These are phyloP conservation scores for Neocucurbitaria cava DNA, from an alignment of 2,329 filamentous ascomycete genomes.

Conservation along the genomic window DNA sequence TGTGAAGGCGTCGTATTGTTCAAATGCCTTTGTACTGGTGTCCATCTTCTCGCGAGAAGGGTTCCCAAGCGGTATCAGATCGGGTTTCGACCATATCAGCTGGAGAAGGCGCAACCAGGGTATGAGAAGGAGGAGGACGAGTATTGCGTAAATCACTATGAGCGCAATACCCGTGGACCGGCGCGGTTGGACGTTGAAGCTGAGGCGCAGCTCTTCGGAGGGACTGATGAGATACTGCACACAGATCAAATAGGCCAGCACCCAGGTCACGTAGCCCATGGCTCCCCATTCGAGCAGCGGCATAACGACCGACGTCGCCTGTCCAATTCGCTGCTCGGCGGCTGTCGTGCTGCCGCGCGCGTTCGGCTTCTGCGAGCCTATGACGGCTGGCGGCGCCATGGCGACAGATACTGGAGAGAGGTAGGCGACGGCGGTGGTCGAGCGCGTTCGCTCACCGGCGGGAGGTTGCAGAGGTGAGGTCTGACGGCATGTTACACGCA, in stretches of 20 bases:
- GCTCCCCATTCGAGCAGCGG: conserved; percentile 72
- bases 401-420: conserved; percentile 1
- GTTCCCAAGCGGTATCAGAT: conserved; percentile 70
- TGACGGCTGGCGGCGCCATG: conserved; percentile 29
- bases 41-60: conserved; percentile 36
- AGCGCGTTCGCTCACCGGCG: background rate
- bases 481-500: background rate
- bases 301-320: conserved; percentile 69
- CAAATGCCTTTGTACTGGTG: conserved; percentile 61
- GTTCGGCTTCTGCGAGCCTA: conserved; percentile 30
- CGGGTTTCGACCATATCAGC: conserved; percentile 73
- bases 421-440: background rate
- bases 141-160: conserved; percentile 74
- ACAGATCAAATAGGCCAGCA: conserved; percentile 64
- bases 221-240: conserved; percentile 74
- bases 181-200: conserved; percentile 46
- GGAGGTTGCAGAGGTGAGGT: background rate
- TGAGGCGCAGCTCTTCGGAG: conserved; percentile 29
- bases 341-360: conserved; percentile 25
- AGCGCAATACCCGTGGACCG: conserved; percentile 70
- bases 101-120: conserved; percentile 76
- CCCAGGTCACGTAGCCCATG: conserved; percentile 75
- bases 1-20: conserved; percentile 81
- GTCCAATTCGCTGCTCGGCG: conserved; percentile 54
- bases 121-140: conserved; percentile 70